A percentile compares a stretch with the other conserved stretches of the same genome.
Evolutionary conservation across 371 early-diverging fungal genomes (phyloP).

Genomic region (Saksenaea vasiformis): DNA sequence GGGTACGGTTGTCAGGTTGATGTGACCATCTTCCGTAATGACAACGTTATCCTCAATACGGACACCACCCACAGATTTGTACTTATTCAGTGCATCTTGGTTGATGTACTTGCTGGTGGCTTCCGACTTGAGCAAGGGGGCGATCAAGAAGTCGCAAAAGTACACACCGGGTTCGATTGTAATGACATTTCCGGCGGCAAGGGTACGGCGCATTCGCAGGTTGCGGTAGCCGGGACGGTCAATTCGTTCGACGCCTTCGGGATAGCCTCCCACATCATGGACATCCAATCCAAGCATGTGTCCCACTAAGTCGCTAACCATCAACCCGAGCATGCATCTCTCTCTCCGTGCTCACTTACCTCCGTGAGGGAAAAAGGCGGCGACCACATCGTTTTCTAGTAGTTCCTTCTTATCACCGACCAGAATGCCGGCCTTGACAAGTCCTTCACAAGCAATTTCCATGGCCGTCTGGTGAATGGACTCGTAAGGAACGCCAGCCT

Average conservation of each 20-base stretch:
- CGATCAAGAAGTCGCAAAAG: constrained; percentile 62
- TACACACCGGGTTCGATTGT: constrained; percentile 94
- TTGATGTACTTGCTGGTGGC: constrained; percentile 67
- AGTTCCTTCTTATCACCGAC: constrained; percentile 71
- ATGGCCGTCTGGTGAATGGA: constrained; percentile 84
- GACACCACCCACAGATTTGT: constrained; percentile 86
- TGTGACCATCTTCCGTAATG: constrained; percentile 68
- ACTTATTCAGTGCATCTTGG: constrained; percentile 67
- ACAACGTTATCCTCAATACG: constrained; percentile 92
- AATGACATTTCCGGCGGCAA: constrained; percentile 82
- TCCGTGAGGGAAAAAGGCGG: constrained; percentile 92
- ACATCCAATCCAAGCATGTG: constrained; percentile 79
- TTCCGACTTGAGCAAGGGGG: constrained; percentile 58
- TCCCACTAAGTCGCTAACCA: constrained; percentile 39
- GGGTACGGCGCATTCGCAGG: constrained; percentile 83
- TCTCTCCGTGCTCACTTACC: constrained; percentile 38
- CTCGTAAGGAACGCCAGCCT: constrained; percentile 87
- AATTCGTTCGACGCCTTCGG: constrained; percentile 76
- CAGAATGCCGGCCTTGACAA: constrained; percentile 75
- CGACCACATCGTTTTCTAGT: constrained; percentile 71
- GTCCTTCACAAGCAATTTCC: constrained; percentile 74
- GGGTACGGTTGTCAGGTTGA: constrained; percentile 77
- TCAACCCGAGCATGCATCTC: constrained; percentile 10
- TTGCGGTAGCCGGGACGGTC: constrained; percentile 82
- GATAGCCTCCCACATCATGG: constrained; percentile 92